Base-by-base conservation (phyloP, 2,329 filamentous ascomycete species). In the Sporothrix variecibatus region DNA sequence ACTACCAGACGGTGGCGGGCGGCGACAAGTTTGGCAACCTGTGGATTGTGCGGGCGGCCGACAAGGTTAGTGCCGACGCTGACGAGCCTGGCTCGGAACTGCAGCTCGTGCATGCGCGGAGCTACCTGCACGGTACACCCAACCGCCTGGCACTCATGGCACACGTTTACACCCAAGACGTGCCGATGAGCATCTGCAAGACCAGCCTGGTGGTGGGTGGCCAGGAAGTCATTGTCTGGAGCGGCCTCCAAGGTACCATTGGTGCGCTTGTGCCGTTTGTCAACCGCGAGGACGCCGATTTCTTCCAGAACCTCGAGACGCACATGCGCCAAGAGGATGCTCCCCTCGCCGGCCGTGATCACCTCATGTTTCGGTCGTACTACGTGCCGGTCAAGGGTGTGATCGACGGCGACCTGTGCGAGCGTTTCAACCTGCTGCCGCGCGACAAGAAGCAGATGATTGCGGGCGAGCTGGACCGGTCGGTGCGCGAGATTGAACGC, bases 11-110 rank as follows among this genome's bases (percentile, higher is more conserved):
- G 0, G 91, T 93, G 31, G 95, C 94, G 2, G 96, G 95, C 49
- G 95, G 95, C 49, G 96, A 99, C 85, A 98, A 98, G 81, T 99
- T 99, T 77, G 97, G 96, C 75, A 99, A 99, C 79, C 84, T 99
- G 20, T 99, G 94, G 91, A 89, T 99, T 62, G 87, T 99, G 40
- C 92, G 96, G 67, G 96, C 93, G 79, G 94, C 95, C 0, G 86
- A 91, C 75, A 96, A 97, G 81, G 91, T 92, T 8, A 97, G 94
- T 51, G 92, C 94, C 77, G 94, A 97, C 81, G 93, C 94, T 0
- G 96, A 99, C 79, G 96, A 98, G 81, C 94, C 97, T 75, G 94
- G 94, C 65, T 93, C 94, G 2, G 95, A 95, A 17, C 91, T 94
- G 2, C 95, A 98, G 83, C 89, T 99, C n/a, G 87, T 94, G 38